Conservation (phyloP, 495 filamentous ascomycete species). For the Paragyromitra xinjiangensis region DNA sequence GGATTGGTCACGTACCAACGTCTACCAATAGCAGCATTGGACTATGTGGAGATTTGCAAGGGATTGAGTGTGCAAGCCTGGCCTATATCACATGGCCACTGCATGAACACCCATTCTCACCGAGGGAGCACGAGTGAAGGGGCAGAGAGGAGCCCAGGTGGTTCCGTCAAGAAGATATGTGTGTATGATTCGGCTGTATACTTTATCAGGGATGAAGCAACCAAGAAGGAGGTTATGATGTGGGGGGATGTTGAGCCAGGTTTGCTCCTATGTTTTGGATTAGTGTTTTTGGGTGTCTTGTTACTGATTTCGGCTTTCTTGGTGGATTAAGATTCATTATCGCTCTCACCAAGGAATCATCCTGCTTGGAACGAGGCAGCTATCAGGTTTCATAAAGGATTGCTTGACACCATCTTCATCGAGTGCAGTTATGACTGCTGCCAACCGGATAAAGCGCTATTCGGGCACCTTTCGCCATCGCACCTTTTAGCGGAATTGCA, state of each 20-base stretch:
- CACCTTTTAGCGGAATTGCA: slow-evolving; percentile 80
- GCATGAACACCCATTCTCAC: slow-evolving; percentile 75
- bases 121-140: slow-evolving; percentile 63
- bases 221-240: slow-evolving; percentile 80
- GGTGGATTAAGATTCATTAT: slow-evolving; percentile 69
- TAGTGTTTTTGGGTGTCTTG: background rate
- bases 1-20: slow-evolving; percentile 91
- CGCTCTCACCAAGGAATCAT: slow-evolving; percentile 78
- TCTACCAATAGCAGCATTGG: slow-evolving; percentile 86
- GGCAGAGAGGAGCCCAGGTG: slow-evolving; percentile 43
- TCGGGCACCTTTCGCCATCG: slow-evolving; percentile 85
- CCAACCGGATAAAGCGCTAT: slow-evolving; percentile 76
- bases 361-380: slow-evolving; percentile 86
- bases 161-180: slow-evolving; percentile 62
- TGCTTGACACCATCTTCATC: slow-evolving; percentile 83
- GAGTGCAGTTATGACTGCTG: slow-evolving; percentile 91
- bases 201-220: slow-evolving; percentile 79
- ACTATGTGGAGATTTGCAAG: slow-evolving; percentile 85
- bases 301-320: slow-evolving; percentile 33
- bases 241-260: slow-evolving; percentile 93
- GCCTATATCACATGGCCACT: slow-evolving; percentile 85
- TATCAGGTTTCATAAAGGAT: slow-evolving; percentile 74
- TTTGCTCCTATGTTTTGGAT: slow-evolving; percentile 26
- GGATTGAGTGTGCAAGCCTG: slow-evolving; percentile 80
- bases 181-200: slow-evolving; percentile 87